Percentiles rank a stretch among this genome's conserved stretches.
These are phyloP conservation scores for Chrysopogon serrulatus DNA, from an alignment of 176 grass and related monocot species.

Conservation along the genomic window DNA sequence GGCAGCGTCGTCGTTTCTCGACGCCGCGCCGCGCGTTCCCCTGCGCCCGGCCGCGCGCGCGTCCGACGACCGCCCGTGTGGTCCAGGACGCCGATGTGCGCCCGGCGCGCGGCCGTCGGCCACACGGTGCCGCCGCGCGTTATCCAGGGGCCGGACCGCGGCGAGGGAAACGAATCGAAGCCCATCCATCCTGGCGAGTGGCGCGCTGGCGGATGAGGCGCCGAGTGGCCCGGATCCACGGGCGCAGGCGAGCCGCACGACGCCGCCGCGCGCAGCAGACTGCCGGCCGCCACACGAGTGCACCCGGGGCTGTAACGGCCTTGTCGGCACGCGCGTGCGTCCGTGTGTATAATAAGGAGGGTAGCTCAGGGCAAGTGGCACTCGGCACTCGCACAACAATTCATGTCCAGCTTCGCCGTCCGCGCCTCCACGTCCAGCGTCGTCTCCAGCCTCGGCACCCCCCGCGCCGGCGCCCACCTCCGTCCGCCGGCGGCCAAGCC, in stretches of 20 bases:
- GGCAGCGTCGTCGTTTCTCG: background rate
- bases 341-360: conserved; percentile 18
- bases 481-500: conserved; percentile 32
- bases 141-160: conserved; percentile 38
- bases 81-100: background rate
- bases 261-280: background rate
- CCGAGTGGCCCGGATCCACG: conserved; percentile 34
- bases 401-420: conserved; percentile 47
- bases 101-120: background rate
- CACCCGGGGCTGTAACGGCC: background rate
- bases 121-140: conserved; percentile 29
- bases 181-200: too few relatives aligned
- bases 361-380: background rate
- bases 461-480: conserved; percentile 14
- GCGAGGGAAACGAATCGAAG: background rate
- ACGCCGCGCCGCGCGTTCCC: background rate
- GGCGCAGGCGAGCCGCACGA: conserved; percentile 31
- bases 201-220: conserved; percentile 17
- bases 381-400: conserved; percentile 1
- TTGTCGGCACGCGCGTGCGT: conserved; percentile 19
- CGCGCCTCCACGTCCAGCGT: conserved; percentile 18
- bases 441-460: conserved; percentile 32
- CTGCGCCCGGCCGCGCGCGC: background rate
- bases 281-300: background rate
- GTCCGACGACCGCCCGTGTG: background rate